Base-by-base conservation (phyloP, 306 rosid genomes). In the Acacia acuminata region DNA sequence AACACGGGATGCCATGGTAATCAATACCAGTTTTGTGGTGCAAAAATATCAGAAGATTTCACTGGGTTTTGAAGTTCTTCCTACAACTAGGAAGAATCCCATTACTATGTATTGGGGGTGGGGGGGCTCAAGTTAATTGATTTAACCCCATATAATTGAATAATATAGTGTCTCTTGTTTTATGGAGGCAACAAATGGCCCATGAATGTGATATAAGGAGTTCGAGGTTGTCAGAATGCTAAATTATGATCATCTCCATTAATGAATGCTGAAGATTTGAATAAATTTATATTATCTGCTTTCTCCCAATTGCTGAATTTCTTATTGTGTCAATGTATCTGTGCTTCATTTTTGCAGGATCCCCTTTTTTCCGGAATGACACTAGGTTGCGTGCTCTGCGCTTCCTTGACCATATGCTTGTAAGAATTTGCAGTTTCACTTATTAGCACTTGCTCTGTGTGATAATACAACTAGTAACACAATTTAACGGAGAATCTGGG, bases 371-470 rank as follows among this genome's bases (percentile, higher is more conserved):
- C 56, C 90, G 98, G 61, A 87, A 88, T 85, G 99, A 96, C 89
- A 92, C 96, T 75, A 92, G 98, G 91, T 84, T 96, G 91, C 99
- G 99, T 87, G 99, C 99, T 86, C 87, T 96, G 86, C 99, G 98
- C 75, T 96, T 96, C 85, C 96, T 96, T 20, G 99, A 96, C 84
- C 99, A 96, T 91, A 90, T 96, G 97, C 99, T 96, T 77, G 99
- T 96, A 96, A 82, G 96, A 64, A 44, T 86, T 87, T 88, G 69
- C 68, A 72, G 77, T 82, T 86, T 80, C 14, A 55, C 81, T 81
- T 85, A 68, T 79, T 75, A 86, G 80, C 75, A 61, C 64, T 51
- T 76, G 67, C 82, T 81, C 69, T 55, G 30, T 77, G 63, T 64
- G 34, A 32, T 6, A 34, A 19, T 51, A 5, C 4, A 5, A 74